Conservation (phyloP, 1,284 basidiomycete species). For the Cryptococcus sp. region DNA sequence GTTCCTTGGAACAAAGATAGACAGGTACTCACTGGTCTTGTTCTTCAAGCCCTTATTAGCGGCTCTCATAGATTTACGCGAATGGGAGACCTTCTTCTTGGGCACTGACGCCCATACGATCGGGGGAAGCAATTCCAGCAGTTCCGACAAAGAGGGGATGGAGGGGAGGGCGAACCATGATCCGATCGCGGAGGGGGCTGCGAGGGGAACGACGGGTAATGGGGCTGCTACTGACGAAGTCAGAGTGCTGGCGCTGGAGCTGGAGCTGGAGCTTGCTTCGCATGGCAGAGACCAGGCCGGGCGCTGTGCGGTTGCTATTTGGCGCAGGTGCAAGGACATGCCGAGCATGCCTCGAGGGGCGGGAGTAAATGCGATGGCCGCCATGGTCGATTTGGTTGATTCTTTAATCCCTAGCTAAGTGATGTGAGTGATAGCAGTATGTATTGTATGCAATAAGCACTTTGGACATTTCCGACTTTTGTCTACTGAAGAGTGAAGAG, state of each 20-base stretch:
- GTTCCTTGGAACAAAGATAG: no score
- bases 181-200: constrained; percentile 3
- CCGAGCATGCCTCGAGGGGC: no score
- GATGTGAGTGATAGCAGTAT: no score
- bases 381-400: no score
- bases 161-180: constrained; percentile 17
- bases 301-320: constrained; percentile 9
- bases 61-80: constrained; percentile 89
- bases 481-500: no score
- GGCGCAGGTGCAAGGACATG: no score
- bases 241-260: constrained; percentile 10
- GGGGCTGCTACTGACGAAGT: constrained; percentile 6
- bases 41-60: constrained; percentile 95
- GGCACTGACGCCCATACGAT: constrained; percentile 83
- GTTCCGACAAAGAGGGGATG: constrained; percentile 54
- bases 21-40: constrained; percentile 71
- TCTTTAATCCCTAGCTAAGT: no score
- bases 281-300: constrained; percentile 36
- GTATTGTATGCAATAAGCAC: no score
- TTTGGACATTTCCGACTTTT: no score
- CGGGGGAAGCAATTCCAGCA: constrained; percentile 81
- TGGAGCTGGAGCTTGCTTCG: constrained; percentile 27
- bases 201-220: constrained; percentile 9
- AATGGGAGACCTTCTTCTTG: constrained; percentile 92
- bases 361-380: no score